Evolutionary conservation across 768 basidiomycete genomes (phyloP).

Genomic region (Cystobasidium onofrii): DNA sequence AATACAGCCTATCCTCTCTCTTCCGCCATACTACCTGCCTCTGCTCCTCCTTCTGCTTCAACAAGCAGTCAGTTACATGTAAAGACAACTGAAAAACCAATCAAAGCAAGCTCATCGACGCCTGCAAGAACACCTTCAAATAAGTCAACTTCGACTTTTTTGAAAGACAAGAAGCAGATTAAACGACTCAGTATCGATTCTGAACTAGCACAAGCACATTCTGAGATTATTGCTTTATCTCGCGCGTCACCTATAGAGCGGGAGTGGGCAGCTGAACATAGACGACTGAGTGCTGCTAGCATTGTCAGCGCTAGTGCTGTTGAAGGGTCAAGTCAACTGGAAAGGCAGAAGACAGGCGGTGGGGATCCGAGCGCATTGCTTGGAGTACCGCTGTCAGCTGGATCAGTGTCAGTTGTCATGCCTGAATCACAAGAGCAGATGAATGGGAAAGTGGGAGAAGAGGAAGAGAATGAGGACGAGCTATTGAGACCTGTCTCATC

Average conservation of each 20-base stretch:
- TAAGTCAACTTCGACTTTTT: no score
- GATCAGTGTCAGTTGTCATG: not conserved
- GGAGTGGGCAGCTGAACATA: not conserved
- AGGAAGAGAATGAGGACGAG: not conserved
- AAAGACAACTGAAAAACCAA: not conserved
- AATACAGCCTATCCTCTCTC: not conserved
- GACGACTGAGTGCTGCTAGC: not conserved
- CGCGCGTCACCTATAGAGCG: not conserved
- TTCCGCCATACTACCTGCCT: no score
- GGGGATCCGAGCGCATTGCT: no score
- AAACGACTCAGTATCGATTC: not conserved
- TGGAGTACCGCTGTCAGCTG: not conserved
- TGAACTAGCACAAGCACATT: not conserved
- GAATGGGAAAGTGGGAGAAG: not conserved
- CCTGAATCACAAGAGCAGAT: no score
- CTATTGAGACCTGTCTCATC: not conserved
- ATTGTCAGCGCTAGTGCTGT: not conserved
- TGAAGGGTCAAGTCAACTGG: not conserved
- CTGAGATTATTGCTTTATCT: not conserved
- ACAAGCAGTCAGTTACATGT: not conserved
- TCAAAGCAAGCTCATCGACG: no score
- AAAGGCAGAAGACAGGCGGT: not conserved
- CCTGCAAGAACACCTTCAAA: no score
- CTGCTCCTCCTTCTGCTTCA: not conserved
- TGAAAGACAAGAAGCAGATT: not conserved